phyloP scores from a whole-genome alignment of 2,329 filamentous ascomycete species.

The Neonectria neomacrospora region DNA sequence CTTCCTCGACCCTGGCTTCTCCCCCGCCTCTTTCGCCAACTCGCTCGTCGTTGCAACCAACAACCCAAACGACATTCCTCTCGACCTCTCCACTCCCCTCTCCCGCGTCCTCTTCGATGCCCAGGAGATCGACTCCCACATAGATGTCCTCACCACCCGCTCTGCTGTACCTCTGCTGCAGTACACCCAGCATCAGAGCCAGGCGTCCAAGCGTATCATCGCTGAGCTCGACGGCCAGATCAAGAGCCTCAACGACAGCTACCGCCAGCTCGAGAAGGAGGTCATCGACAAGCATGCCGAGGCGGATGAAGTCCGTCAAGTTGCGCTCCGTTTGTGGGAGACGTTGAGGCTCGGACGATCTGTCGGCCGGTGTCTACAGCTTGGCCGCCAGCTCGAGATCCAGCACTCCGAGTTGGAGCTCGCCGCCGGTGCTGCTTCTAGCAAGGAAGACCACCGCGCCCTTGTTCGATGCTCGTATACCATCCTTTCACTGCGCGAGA shows the following conservation, averaged over 20 bases:
- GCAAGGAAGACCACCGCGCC: conserved; percentile 78
- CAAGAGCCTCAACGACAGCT: conserved; percentile 82
- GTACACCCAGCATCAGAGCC: conserved; percentile 79
- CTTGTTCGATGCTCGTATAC: conserved; percentile 86
- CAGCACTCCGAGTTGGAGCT: conserved; percentile 74
- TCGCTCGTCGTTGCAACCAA: conserved; percentile 89
- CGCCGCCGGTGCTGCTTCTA: conserved; percentile 48
- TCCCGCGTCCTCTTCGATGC: conserved; percentile 95
- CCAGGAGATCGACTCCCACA: conserved; percentile 96
- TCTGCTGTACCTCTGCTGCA: conserved; percentile 83
- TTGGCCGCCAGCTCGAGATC: conserved; percentile 88
- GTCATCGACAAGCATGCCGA: conserved; percentile 87
- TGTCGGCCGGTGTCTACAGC: conserved; percentile 80
- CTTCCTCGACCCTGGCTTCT: conserved; percentile 87
- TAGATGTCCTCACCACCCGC: conserved; percentile 87
- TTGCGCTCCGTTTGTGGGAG: conserved; percentile 82
- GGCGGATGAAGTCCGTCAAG: conserved; percentile 82
- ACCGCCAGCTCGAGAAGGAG: conserved; percentile 85
- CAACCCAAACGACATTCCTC: conserved; percentile 86
- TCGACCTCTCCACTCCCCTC: conserved; percentile 93
- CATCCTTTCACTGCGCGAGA: conserved; percentile 77
- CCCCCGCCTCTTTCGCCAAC: conserved; percentile 85
- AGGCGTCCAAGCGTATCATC: conserved; percentile 78
- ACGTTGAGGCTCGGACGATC: conserved; percentile 81
- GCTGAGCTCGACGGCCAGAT: conserved; percentile 83